These are phyloP conservation scores for Hypoxylon fragiforme DNA, from an alignment of 495 filamentous ascomycete genomes.

Conservation along the genomic window DNA sequence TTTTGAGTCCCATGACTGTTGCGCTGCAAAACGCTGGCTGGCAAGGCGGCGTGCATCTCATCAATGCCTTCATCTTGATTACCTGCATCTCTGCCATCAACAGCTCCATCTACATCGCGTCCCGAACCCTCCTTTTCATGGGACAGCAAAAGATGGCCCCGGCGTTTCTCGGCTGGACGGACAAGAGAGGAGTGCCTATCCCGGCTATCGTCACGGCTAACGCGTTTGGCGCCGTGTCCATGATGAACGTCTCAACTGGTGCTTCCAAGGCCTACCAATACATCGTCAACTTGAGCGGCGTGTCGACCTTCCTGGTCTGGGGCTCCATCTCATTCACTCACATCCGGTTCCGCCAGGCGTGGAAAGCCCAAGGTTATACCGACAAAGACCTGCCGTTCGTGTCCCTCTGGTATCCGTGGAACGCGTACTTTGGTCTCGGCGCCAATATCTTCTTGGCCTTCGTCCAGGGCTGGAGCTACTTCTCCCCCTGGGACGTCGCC, in stretches of 20 bases:
- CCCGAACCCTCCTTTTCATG: conserved; percentile 68
- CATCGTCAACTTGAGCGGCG: conserved; percentile 53
- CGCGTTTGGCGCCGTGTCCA: conserved; percentile 66
- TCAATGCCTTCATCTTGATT: conserved; percentile 73
- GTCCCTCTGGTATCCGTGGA: conserved; percentile 63
- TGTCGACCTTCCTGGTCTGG: conserved; percentile 72
- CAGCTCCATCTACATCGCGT: conserved; percentile 68
- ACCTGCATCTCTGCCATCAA: conserved; percentile 72
- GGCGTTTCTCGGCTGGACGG: conserved; percentile 63
- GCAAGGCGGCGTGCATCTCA: conserved; percentile 60
- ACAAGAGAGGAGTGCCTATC: conserved; percentile 67
- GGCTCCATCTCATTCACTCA: conserved; percentile 65
- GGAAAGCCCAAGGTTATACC: conserved; percentile 58
- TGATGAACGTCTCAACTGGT: conserved; percentile 63
- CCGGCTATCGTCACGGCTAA: conserved; percentile 65
- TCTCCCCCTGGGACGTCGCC: conserved; percentile 59
- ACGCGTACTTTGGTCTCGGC: conserved; percentile 61
- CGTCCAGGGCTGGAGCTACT: conserved; percentile 62
- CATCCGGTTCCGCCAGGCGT: conserved; percentile 65
- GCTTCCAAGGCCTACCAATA: conserved; percentile 59
- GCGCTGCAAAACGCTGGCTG: conserved; percentile 62
- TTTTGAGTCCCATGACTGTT: conserved; percentile 62
- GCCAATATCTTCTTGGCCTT: conserved; percentile 67
- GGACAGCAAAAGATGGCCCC: conserved; percentile 67
- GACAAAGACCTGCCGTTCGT: conserved; percentile 59